Percentiles rank a stretch among this genome's conserved stretches.
These are phyloP conservation scores for Thraustotheca clavata DNA, from an alignment of 352 stramenopile genomes.

Conservation along the genomic window DNA sequence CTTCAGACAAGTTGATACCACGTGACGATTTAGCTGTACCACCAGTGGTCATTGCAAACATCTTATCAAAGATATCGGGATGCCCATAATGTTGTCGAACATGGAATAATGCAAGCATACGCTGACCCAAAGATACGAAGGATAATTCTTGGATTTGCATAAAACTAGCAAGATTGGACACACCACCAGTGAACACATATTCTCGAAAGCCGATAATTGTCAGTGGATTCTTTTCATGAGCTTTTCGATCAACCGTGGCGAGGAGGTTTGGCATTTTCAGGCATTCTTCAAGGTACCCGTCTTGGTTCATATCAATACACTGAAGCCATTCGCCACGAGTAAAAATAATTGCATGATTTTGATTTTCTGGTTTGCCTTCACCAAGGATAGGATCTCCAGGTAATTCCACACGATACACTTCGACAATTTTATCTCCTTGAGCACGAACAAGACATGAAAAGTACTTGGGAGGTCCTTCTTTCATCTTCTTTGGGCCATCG, in stretches of 20 bases:
- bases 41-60: constrained; percentile 98
- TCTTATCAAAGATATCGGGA: constrained; percentile 99
- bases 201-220: constrained; percentile 97
- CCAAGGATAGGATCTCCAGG: constrained; percentile 97
- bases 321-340: constrained; percentile 96
- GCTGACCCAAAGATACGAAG: constrained; percentile 97
- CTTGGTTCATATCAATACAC: constrained; percentile 99
- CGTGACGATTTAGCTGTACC: constrained; percentile 99
- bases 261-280: constrained; percentile 99
- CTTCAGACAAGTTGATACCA: constrained; percentile 98
- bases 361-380: constrained; percentile 99
- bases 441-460: constrained; percentile 97
- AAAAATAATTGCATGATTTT: constrained; percentile 99
- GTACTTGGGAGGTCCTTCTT: constrained; percentile 92
- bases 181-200: constrained; percentile 98
- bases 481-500: constrained; percentile 94
- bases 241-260: constrained; percentile 85
- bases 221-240: constrained; percentile 66
- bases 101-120: constrained; percentile 92
- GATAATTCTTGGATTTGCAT: constrained; percentile 99
- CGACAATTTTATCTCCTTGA: constrained; percentile 55
- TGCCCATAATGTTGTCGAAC: constrained; percentile 98
- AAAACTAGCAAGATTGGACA: constrained; percentile 98
- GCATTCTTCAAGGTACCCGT: constrained; percentile 97
- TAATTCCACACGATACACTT: constrained; percentile 97